A percentile compares a stretch with the other conserved stretches of the same genome.
Conservation (phyloP, 116 monocot genomes). For the Zostera marina region DNA sequence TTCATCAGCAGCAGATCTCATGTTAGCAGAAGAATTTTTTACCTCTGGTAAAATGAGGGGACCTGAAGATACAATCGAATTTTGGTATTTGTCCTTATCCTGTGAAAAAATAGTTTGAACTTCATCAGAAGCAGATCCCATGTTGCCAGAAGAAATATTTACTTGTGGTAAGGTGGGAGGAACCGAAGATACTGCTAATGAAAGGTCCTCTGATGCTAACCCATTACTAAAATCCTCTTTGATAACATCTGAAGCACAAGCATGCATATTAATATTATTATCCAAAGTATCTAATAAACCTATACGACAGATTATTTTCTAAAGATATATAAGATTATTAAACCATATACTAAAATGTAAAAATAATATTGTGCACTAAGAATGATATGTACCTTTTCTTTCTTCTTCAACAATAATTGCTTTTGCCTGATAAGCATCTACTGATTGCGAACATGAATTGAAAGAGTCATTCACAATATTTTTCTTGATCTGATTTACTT, state of each 20-base stretch:
- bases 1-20: neutral
- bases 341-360: neutral
- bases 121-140: neutral
- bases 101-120: neutral
- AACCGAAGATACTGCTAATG: neutral
- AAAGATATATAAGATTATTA: too few species aligned
- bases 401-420: neutral
- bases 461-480: neutral
- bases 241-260: neutral
- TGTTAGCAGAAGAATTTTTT: neutral
- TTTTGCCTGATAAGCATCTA: neutral
- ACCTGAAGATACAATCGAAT: neutral
- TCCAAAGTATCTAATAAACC: neutral
- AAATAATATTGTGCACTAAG: neutral
- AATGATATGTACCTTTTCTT: neutral
- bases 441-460: neutral
- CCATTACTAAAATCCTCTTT: neutral
- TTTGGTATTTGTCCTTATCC: neutral
- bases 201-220: neutral
- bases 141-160: neutral
- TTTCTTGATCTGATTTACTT: neutral
- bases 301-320: neutral
- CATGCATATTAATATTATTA: constrained; percentile 1
- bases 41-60: neutral
- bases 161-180: neutral